Conservation (phyloP, 768 basidiomycete species). For the Hericium rajendrae region DNA sequence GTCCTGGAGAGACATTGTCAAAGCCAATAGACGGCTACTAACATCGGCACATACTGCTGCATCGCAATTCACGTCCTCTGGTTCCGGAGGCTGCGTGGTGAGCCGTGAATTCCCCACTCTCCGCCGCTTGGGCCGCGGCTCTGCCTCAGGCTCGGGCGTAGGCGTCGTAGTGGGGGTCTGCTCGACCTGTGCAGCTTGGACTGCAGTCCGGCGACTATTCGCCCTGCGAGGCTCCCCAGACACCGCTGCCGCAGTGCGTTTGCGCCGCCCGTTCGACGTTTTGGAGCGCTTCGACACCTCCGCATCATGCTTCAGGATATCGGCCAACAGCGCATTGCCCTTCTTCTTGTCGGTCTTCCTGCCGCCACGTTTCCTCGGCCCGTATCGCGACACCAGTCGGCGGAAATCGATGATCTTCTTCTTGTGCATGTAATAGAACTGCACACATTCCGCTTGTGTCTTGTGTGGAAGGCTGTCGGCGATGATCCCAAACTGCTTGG, state of each 20-base stretch:
- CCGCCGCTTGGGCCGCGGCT: conserved; percentile 22
- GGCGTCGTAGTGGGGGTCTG: conserved; percentile 45
- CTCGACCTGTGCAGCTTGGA: conserved; percentile 35
- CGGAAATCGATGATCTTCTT: conserved; percentile 81
- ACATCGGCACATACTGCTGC: background rate
- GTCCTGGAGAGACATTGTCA: conserved; percentile 13
- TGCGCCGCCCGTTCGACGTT: background rate
- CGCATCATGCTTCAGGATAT: conserved; percentile 72
- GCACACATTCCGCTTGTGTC: conserved; percentile 80
- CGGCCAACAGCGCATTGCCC: conserved; percentile 60
- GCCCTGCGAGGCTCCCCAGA: conserved; percentile 6
- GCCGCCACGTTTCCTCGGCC: conserved; percentile 48
- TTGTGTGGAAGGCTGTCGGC: conserved; percentile 75
- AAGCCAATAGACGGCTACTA: too few species aligned
- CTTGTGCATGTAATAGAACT: conserved; percentile 93
- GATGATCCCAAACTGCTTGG: conserved; percentile 95
- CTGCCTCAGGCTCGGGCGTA: conserved; percentile 56
- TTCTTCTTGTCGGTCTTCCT: conserved; percentile 61
- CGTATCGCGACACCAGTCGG: conserved; percentile 57
- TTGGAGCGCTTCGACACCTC: conserved; percentile 18
- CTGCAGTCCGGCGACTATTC: conserved; percentile 5
- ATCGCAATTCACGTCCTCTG: background rate
- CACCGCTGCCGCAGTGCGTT: background rate
- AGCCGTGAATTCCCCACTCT: conserved; percentile 21
- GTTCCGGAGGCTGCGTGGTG: background rate